Evolutionary conservation across 192 early-diverging fungal genomes (phyloP).

Genomic region (Entophlyctis luteolus): DNA sequence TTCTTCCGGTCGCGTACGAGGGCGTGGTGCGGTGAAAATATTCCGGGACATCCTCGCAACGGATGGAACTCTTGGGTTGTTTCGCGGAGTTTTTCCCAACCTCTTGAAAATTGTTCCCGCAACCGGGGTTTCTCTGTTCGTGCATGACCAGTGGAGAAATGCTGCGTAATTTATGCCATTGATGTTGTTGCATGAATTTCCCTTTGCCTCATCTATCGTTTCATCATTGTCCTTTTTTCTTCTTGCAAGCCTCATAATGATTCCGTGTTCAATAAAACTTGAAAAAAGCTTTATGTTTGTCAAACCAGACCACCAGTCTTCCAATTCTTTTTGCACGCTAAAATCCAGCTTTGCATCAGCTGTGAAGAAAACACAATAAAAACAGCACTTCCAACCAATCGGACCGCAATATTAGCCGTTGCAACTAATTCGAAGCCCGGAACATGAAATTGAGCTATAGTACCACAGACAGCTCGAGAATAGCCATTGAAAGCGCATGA

Average conservation of each 20-base stretch:
- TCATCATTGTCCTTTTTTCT: too few relatives aligned
- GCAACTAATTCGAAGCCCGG: not conserved
- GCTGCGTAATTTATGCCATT: too few relatives aligned
- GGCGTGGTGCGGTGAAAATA: not conserved
- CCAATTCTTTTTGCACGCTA: too few relatives aligned
- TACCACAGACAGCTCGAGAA: not conserved
- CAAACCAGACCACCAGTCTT: too few relatives aligned
- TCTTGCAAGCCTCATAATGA: too few relatives aligned
- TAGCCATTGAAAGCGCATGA: not conserved
- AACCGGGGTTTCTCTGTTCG: conserved; percentile 77
- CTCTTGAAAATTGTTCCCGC: conserved; percentile 82
- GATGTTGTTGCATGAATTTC: too few relatives aligned
- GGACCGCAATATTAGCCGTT: not conserved
- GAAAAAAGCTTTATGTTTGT: too few relatives aligned
- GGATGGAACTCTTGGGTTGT: conserved; percentile 68
- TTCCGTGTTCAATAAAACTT: too few relatives aligned
- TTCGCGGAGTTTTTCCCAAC: conserved; percentile 76
- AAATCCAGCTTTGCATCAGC: too few relatives aligned
- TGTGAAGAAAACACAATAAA: too few relatives aligned
- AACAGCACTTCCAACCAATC: not conserved
- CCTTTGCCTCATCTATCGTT: too few relatives aligned
- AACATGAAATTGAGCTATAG: not conserved
- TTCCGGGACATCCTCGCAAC: conserved; percentile 50
- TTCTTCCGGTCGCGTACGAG: not conserved
- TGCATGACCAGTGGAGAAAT: too few relatives aligned